phyloP scores from a whole-genome alignment of 768 basidiomycete genomes.

The Podaxis sp. region DNA sequence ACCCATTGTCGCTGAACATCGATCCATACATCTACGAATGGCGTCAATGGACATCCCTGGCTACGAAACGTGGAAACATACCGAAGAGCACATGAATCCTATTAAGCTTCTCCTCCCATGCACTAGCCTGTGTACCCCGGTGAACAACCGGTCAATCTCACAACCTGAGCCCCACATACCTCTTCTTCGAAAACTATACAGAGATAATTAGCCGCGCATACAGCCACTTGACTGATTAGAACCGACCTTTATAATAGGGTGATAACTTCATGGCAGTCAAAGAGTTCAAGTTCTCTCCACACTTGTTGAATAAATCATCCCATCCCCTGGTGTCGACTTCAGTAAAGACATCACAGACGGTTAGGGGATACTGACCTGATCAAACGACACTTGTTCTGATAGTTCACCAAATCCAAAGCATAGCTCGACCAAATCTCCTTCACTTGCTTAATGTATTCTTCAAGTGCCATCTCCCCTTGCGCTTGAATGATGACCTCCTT shows the following conservation, averaged over 20 bases:
- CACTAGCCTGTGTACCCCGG: constrained; percentile 53
- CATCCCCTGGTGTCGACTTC: constrained; percentile 61
- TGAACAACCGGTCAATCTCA: constrained; percentile 12
- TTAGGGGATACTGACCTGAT: constrained; percentile 56
- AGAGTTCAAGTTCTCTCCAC: constrained; percentile 95
- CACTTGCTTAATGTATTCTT: constrained; percentile 95
- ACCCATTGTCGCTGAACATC: constrained; percentile 99
- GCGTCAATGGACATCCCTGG: constrained; percentile 11
- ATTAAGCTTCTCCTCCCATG: constrained; percentile 97
- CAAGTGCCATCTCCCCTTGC: constrained; percentile 97
- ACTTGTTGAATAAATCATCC: constrained; percentile 97
- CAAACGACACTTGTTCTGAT: constrained; percentile 97
- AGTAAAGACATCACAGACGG: constrained; percentile 7
- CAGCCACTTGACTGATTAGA: neutral
- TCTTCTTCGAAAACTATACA: constrained; percentile 83
- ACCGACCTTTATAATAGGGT: constrained; percentile 91
- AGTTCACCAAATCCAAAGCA: constrained; percentile 93
- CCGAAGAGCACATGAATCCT: constrained; percentile 96
- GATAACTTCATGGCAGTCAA: constrained; percentile 96
- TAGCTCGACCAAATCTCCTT: constrained; percentile 97
- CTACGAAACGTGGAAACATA: constrained; percentile 28
- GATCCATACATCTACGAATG: constrained; percentile 88
- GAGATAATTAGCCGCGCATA: neutral
- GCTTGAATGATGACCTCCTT: constrained; percentile 97
- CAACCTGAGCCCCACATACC: constrained; percentile 31